Percentiles rank a stretch among this genome's conserved stretches.
These are phyloP conservation scores for Nemania sp. DNA, from an alignment of 2,329 filamentous ascomycete genomes.

Conservation along the genomic window DNA sequence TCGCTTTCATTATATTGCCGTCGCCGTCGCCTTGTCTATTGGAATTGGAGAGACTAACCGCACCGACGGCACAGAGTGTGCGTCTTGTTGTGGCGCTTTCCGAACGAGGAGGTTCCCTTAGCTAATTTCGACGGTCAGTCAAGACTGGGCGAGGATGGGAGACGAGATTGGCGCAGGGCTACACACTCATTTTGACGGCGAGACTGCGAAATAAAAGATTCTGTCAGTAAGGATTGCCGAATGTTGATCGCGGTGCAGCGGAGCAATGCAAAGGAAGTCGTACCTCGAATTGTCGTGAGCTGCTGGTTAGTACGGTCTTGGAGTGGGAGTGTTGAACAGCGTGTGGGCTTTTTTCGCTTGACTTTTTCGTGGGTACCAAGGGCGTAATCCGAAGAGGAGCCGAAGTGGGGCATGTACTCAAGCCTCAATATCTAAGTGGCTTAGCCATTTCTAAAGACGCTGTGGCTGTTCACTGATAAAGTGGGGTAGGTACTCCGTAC, in stretches of 20 bases:
- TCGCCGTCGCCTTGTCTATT: neutral
- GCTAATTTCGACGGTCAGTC: slow-evolving; percentile 38
- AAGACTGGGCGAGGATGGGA: slow-evolving; percentile 19
- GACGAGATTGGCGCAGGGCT: slow-evolving; percentile 17
- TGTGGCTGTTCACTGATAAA: neutral
- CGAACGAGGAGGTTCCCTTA: slow-evolving; percentile 45
- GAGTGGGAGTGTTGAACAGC: slow-evolving; percentile 25
- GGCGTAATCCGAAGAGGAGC: slow-evolving; percentile 35
- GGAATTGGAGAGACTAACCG: slow-evolving; percentile 65
- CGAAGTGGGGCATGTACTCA: slow-evolving; percentile 16
- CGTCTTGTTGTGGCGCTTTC: slow-evolving; percentile 89
- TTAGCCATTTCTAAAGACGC: neutral
- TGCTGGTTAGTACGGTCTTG: slow-evolving; percentile 31
- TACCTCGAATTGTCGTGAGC: slow-evolving; percentile 34
- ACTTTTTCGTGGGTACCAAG: slow-evolving; percentile 35
- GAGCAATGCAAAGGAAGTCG: slow-evolving; percentile 6
- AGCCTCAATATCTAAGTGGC: slow-evolving; percentile 19
- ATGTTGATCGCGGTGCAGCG: neutral
- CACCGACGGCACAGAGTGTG: slow-evolving; percentile 98
- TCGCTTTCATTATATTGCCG: neutral
- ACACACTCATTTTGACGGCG: slow-evolving; percentile 43
- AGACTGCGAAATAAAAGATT: slow-evolving; percentile 28
- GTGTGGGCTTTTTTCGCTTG: slow-evolving; percentile 36
- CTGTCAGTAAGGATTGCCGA: slow-evolving; percentile 22
- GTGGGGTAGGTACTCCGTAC: no score